phyloP scores from a whole-genome alignment of 352 stramenopile species.

The Phytophthora pluvialis region DNA sequence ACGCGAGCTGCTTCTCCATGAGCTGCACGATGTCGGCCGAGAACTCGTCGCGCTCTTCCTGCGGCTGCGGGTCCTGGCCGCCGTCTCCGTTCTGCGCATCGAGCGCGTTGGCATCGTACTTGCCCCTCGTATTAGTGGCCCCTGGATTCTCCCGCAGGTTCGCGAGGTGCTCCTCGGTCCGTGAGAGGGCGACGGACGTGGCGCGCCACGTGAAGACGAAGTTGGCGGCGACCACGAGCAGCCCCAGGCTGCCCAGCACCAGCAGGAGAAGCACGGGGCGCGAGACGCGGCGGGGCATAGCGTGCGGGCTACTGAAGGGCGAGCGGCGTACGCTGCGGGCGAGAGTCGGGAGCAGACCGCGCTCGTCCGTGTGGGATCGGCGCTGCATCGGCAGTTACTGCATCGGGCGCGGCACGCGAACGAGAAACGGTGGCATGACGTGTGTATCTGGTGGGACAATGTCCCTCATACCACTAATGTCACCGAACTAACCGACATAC shows the following conservation, averaged over 20 bases:
- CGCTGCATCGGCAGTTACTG: constrained; percentile 26
- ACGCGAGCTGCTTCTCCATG: constrained; percentile 45
- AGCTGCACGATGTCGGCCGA: constrained; percentile 22
- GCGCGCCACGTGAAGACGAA: constrained; percentile 41
- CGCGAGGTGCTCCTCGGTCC: constrained; percentile 25
- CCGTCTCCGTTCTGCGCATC: constrained; percentile 5
- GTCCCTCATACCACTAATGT: not conserved
- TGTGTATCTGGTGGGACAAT: not conserved
- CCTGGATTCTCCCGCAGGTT: constrained; percentile 11
- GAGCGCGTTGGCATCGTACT: not conserved
- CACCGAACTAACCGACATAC: constrained; percentile 2
- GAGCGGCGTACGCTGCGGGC: constrained; percentile 24
- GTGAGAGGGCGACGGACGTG: constrained; percentile 14
- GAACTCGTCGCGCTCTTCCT: constrained; percentile 15
- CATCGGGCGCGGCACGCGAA: not conserved
- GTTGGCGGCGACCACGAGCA: constrained; percentile 37
- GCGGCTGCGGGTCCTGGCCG: constrained; percentile 10
- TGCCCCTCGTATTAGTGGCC: not conserved
- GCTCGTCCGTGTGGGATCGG: constrained; percentile 26
- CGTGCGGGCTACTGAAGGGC: constrained; percentile 32
- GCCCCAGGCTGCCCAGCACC: constrained; percentile 24
- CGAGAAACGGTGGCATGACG: constrained; percentile 1
- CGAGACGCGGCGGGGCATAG: constrained; percentile 23
- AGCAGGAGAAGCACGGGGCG: constrained; percentile 26
- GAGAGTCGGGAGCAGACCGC: constrained; percentile 29